Percentiles rank a stretch among this genome's conserved stretches.
Evolutionary conservation across 306 rosid genomes (phyloP).

Genomic region (Dalbergia cultrata): DNA sequence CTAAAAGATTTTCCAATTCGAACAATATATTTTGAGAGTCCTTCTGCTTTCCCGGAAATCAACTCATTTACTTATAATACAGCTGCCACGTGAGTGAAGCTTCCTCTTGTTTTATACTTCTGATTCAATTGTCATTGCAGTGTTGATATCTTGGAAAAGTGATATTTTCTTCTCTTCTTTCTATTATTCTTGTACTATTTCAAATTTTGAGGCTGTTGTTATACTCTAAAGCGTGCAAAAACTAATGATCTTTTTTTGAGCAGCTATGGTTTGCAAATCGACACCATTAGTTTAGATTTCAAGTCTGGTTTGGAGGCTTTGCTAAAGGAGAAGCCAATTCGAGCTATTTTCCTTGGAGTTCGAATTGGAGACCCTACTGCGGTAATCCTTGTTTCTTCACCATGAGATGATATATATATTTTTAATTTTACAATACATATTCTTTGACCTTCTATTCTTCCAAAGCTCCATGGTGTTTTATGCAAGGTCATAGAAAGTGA

Average conservation of each 20-base stretch:
- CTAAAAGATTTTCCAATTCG: conserved; percentile 73
- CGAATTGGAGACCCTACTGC: conserved; percentile 99
- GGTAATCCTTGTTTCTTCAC: conserved; percentile 58
- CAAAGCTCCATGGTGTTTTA: conserved; percentile 26
- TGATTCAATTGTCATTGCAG: conserved; percentile 32
- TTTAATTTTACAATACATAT: conserved; percentile 20
- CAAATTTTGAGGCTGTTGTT: conserved; percentile 13
- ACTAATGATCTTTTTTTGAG: conserved; percentile 45
- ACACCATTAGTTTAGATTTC: conserved; percentile 81
- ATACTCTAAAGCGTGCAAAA: conserved; percentile 28
- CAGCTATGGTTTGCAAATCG: conserved; percentile 93
- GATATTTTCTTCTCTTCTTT: conserved; percentile 27
- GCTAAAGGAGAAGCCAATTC: conserved; percentile 75
- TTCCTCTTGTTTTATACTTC: conserved; percentile 33
- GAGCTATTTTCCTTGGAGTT: conserved; percentile 96
- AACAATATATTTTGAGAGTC: conserved; percentile 90
- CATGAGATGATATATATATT: conserved; percentile 20
- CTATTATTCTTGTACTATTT: conserved; percentile 10
- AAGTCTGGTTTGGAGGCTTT: conserved; percentile 95
- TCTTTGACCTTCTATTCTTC: conserved; percentile 5
- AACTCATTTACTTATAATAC: conserved; percentile 84
- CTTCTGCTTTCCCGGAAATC: conserved; percentile 83
- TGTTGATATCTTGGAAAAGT: conserved; percentile 9
- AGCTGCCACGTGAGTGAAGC: conserved; percentile 72
- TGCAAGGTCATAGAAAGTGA: background rate